phyloP scores from a whole-genome alignment of 2,329 filamentous ascomycete genomes.

The Aureobasidium leucospermi region DNA sequence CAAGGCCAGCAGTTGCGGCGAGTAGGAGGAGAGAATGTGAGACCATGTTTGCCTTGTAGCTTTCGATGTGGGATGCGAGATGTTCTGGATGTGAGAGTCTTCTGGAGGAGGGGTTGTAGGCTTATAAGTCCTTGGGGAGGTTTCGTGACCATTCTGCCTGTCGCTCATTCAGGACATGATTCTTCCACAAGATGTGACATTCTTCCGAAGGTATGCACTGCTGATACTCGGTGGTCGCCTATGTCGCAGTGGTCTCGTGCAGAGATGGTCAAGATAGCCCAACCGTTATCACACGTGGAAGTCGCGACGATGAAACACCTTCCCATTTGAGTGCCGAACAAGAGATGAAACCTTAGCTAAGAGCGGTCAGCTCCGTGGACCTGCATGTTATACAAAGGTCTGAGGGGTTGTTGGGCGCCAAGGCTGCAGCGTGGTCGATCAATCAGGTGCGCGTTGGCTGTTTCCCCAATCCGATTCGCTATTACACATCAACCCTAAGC shows the following conservation, averaged over 20 bases:
- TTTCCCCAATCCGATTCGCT: constrained; percentile 8
- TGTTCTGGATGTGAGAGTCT: not conserved
- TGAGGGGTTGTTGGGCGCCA: not conserved
- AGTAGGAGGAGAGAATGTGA: constrained; percentile 18
- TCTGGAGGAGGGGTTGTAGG: not conserved
- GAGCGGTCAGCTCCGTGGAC: constrained; percentile 5
- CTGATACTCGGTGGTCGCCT: constrained; percentile 7
- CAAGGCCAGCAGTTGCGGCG: constrained; percentile 15
- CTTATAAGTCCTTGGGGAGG: not conserved
- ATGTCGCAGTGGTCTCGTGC: not conserved
- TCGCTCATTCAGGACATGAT: too few relatives aligned
- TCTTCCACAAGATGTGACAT: not conserved
- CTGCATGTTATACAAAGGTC: constrained; percentile 6
- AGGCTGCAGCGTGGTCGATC: constrained; percentile 8
- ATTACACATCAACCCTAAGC: not conserved
- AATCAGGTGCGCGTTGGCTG: not conserved
- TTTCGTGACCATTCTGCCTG: not conserved
- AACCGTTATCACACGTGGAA: constrained; percentile 2
- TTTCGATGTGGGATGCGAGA: not conserved
- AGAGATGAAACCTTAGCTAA: not conserved
- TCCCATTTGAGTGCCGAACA: not conserved
- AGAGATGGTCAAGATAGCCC: not conserved
- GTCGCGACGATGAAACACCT: not conserved
- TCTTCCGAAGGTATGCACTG: not conserved
- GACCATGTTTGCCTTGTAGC: constrained; percentile 16